Percentiles rank a stretch among this genome's conserved stretches.
Conservation (phyloP, 2,329 filamentous ascomycete species). For the Calonectria leucothoes region DNA sequence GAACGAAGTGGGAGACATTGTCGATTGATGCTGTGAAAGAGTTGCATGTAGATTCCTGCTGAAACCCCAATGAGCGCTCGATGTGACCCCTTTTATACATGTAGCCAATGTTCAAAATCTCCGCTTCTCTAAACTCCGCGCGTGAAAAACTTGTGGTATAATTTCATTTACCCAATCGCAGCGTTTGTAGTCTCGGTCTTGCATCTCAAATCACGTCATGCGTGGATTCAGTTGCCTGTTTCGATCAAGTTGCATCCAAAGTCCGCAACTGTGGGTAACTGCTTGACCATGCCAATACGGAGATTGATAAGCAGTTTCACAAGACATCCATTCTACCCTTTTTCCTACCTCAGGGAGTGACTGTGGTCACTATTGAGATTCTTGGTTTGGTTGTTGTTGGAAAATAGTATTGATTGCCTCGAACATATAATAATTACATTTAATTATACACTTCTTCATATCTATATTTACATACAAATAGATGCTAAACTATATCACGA, state of each 20-base stretch:
- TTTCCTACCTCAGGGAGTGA: background rate
- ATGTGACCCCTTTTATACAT: background rate
- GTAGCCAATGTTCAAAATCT: background rate
- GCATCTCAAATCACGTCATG: background rate
- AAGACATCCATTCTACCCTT: background rate
- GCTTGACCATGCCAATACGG: background rate
- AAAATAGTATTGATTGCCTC: too few relatives aligned
- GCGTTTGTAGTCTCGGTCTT: background rate
- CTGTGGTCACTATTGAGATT: background rate
- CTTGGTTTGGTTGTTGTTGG: background rate
- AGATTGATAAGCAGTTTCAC: background rate
- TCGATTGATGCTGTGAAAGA: background rate
- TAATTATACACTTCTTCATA: too few relatives aligned
- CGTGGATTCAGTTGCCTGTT: background rate
- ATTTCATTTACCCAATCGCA: background rate
- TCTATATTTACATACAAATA: too few relatives aligned
- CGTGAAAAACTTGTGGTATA: background rate
- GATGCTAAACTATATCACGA: too few relatives aligned
- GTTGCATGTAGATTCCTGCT: background rate
- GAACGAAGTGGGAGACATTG: background rate
- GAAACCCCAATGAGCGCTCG: background rate
- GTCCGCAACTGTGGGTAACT: background rate
- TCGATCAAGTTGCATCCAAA: background rate
- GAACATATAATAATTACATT: too few relatives aligned
- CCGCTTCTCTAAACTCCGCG: background rate